Evolutionary conservation across 2,329 filamentous ascomycete genomes (phyloP), one percentile per base, ranked within the genome.

Genomic region (Colletotrichum sansevieriae): DNA sequence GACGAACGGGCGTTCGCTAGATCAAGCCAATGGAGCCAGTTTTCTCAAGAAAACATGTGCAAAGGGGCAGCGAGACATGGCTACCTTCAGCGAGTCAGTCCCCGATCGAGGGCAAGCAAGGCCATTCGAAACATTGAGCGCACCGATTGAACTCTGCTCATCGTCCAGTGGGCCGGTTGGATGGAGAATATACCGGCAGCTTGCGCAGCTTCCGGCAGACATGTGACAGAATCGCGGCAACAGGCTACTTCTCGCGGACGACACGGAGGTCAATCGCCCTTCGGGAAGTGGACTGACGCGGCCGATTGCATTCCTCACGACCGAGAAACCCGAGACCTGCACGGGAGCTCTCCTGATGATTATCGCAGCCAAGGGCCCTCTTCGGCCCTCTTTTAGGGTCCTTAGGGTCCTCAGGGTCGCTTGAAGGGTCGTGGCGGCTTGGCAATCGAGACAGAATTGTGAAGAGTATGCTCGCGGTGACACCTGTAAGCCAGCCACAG

Each of bases 1-100:
- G 41, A 68, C 49, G 62, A 44, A 18, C 47, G 33, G 65, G 13
- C 44, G 47, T 15, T 37, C 55, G 12, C 62, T 68, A 68, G 66
- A 44, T 15, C 56, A 37, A 55, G 39, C 56, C 37, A 12, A 46
- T 15, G n/a, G 41, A 43, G 29, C 12, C 47, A 46, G 3, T n/a
- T 54, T 43, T 9, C n/a, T 11, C 25, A 13, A 44, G 37, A 22
- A 18, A 22, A 44, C 39, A 44, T 63, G 49, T 55, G 49, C 51
- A 47, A 55, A 56, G 51, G 60, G 60, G 41, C 41, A 44, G 15
- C 12, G 49, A 60, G 49, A 47, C 54, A 39, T 35, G 46, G 39
- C 7, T 33, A 29, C 43, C 44, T 18, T 18, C 13, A 39, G 15
- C 55, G 41, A 39, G 20, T 15, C 39, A 61, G 47, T n/a, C 29